A percentile compares a stretch with the other conserved stretches of the same genome.
phyloP scores from a whole-genome alignment of 2,329 filamentous ascomycete species.

The Penicillium sp. region DNA sequence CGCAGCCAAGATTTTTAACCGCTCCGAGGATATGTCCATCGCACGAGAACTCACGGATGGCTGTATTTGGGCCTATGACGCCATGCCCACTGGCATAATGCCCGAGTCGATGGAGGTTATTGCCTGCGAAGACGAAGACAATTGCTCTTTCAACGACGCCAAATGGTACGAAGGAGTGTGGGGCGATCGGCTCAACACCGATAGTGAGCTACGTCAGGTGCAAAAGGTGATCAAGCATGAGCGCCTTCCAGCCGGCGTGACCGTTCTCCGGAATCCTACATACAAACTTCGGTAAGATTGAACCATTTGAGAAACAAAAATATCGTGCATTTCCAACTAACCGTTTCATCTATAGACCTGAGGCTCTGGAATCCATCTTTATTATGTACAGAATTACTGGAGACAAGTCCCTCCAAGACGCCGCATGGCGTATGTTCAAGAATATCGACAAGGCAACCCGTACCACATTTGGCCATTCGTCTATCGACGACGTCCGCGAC shows the following conservation, averaged over 20 bases:
- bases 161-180: slow-evolving; percentile 39
- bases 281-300: slow-evolving; percentile 36
- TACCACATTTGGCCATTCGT: slow-evolving; percentile 50
- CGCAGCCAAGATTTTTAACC: slow-evolving; percentile 61
- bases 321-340: slow-evolving; percentile 6
- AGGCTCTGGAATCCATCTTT: slow-evolving; percentile 66
- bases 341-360: slow-evolving; percentile 42
- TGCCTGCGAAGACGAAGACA: slow-evolving; percentile 49
- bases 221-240: slow-evolving; percentile 24
- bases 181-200: slow-evolving; percentile 20
- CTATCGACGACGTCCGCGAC: slow-evolving; percentile 47
- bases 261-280: slow-evolving; percentile 28
- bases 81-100: slow-evolving; percentile 64
- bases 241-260: slow-evolving; percentile 34
- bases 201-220: slow-evolving; percentile 21
- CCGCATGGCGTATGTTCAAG: slow-evolving; percentile 56
- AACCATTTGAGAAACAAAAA: background rate
- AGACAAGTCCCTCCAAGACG: slow-evolving; percentile 51
- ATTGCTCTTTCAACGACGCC: slow-evolving; percentile 60
- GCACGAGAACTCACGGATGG: slow-evolving; percentile 62
- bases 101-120: slow-evolving; percentile 61
- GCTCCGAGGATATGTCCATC: slow-evolving; percentile 58
- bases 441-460: slow-evolving; percentile 49
- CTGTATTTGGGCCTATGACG: slow-evolving; percentile 66
- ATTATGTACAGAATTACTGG: slow-evolving; percentile 65